Evolutionary conservation across 192 early-diverging fungal genomes (phyloP), one percentile per base, ranked within the genome.

Genomic region (Coemansia aciculifera): DNA sequence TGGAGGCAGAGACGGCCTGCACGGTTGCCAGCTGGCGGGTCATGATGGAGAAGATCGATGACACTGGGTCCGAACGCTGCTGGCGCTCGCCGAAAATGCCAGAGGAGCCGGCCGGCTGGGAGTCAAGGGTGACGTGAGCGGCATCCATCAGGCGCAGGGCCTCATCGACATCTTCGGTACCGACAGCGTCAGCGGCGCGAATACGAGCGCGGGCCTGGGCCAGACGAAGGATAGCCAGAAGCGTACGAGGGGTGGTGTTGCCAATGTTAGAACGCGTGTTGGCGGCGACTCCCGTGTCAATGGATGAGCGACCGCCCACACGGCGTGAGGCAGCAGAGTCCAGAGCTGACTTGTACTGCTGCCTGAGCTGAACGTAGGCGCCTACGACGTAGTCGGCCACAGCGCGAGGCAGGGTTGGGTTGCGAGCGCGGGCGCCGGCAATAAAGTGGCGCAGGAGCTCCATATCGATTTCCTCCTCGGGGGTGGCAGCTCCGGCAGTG

Each of bases 381-480:
- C 91, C 91, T 12, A 93, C 92, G 19, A 99, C 86, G 70, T 95
- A 95, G 67, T 91, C 92, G 13, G 88, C 92, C 13, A 96, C 93
- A 8, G 85, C 83, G 42, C 74, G 73, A 42, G 92, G 90, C 27
- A 99, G 83, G 31, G 80, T 69, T 1, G 97, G 97, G 32, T 81
- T 66, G 78, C 87, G 90, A 32, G 79, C 78, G 44, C 93, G 85
- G 1, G 94, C 94, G 21, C 86, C 75, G 6, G 95, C 91, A 63
- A 99, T 89, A 75, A 94, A 99, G 62, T 96, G 91, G 72, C 94
- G 86, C 67, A 97, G 93, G 67, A 95, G 81, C 40, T 86, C 79
- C 24, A 90, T 69, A 49, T 93, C 93, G 32, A 98, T 78, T 1
- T 87, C 84, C n/a, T 60, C 59, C 12, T 60, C 37, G 21, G 39